Evolutionary conservation across 768 basidiomycete species (phyloP).

Genomic region (Lentinula boryana): DNA sequence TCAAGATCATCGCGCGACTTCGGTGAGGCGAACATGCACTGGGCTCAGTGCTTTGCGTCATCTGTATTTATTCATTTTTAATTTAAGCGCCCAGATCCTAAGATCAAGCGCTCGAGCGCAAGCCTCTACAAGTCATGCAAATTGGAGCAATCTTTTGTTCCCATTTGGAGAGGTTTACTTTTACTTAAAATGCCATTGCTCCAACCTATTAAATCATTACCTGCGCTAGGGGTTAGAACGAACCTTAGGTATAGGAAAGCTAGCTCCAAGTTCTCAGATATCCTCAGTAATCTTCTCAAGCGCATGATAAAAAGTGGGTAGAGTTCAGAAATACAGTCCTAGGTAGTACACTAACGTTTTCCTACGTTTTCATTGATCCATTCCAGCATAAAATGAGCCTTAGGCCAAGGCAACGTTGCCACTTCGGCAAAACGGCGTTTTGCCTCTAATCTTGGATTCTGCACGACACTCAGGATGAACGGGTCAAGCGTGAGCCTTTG

Average conservation of each 20-base stretch:
- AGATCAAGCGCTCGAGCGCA: not conserved
- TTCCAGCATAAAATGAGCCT: conserved; percentile 14
- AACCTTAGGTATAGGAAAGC: no score
- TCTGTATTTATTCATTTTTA: not conserved
- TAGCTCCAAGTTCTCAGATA: no score
- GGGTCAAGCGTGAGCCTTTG: conserved; percentile 14
- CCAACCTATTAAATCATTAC: no score
- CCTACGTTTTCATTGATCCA: not conserved
- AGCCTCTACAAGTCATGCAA: not conserved
- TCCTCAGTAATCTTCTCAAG: no score
- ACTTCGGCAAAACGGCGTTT: conserved; percentile 13
- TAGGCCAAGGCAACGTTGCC: conserved; percentile 15
- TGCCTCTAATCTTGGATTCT: conserved; percentile 14
- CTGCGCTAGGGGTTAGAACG: no score
- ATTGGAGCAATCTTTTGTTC: no score
- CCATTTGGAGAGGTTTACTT: no score
- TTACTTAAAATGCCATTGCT: no score
- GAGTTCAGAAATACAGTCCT: not conserved
- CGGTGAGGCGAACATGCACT: conserved; percentile 1
- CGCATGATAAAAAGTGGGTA: not conserved
- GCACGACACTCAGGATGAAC: conserved; percentile 15
- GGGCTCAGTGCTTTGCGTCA: no score
- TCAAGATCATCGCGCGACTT: conserved; percentile 4
- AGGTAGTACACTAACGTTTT: not conserved
- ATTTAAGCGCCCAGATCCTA: no score